A percentile compares a stretch with the other conserved stretches of the same genome.
These are phyloP conservation scores for Solanum lycopersicoides DNA, from an alignment of 257 asterid species.

Conservation along the genomic window DNA sequence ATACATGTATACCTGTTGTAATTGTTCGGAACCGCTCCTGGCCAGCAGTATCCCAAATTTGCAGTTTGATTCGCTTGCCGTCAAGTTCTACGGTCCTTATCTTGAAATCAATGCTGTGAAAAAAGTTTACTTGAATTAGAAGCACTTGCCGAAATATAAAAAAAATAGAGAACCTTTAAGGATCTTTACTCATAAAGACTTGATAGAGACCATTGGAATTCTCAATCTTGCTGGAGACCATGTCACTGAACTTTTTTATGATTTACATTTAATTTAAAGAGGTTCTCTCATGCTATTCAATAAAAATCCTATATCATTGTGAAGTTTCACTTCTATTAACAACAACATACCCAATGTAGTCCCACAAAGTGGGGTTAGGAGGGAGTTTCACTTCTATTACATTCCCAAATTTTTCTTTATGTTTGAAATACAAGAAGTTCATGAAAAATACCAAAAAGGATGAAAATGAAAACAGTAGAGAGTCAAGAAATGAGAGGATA, in stretches of 20 bases:
- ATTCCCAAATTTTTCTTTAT: neutral
- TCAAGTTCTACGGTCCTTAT: neutral
- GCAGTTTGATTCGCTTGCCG: constrained; percentile 1
- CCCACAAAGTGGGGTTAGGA: neutral
- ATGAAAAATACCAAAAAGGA: neutral
- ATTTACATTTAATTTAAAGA: neutral
- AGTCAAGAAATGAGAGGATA: neutral
- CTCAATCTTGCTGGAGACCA: neutral
- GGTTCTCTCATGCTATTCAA: neutral
- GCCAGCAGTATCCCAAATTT: constrained; percentile 10
- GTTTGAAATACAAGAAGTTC: neutral
- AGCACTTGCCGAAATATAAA: neutral
- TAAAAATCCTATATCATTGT: neutral
- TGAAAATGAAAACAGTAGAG: neutral
- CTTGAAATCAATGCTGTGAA: constrained; percentile 9
- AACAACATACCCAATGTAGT: neutral
- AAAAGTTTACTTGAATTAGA: neutral
- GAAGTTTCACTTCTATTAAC: neutral
- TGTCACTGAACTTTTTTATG: neutral
- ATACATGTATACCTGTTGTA: neutral
- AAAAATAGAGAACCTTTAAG: neutral
- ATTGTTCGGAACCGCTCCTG: constrained; percentile 5
- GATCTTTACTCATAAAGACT: neutral
- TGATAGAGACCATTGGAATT: neutral
- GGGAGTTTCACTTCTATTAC: neutral